phyloP scores from a whole-genome alignment of 2,329 filamentous ascomycete species.

The Trichoderma atrobrunneum region DNA sequence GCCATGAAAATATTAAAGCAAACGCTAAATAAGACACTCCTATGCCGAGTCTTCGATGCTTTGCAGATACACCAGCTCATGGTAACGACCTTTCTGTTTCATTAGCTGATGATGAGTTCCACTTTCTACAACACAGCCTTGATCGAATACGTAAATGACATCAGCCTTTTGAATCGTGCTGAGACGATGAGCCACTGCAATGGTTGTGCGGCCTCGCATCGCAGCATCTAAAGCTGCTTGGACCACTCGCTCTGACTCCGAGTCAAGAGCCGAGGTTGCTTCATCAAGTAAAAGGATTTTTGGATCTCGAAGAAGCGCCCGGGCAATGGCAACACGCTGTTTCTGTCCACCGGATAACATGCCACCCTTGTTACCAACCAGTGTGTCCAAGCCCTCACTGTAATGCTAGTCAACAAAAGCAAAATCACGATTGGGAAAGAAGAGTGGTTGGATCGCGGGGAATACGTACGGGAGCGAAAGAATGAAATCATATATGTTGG shows the following conservation, averaged over 20 bases:
- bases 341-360: constrained; percentile 53
- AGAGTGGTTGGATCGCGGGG: not conserved
- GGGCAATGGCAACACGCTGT: constrained; percentile 54
- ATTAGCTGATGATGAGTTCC: constrained; percentile 9
- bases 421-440: not conserved
- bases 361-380: constrained; percentile 54
- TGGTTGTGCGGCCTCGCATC: constrained; percentile 19
- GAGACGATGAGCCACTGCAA: constrained; percentile 20
- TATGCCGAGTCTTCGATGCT: not conserved
- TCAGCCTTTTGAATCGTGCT: constrained; percentile 13
- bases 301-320: constrained; percentile 51
- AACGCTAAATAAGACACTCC: not conserved
- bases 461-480: constrained; percentile 35
- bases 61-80: not conserved
- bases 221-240: constrained; percentile 21
- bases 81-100: not conserved
- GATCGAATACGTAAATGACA: constrained; percentile 1
- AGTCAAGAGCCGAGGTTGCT: constrained; percentile 55
- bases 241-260: constrained; percentile 46
- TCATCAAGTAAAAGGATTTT: constrained; percentile 55
- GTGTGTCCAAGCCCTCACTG: constrained; percentile 44
- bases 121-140: not conserved
- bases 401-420: not conserved
- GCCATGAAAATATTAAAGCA: not conserved
- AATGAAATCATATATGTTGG: constrained; percentile 58